Base-by-base conservation (phyloP, 257 asterid genomes). In the Phtheirospermum japonicum region DNA sequence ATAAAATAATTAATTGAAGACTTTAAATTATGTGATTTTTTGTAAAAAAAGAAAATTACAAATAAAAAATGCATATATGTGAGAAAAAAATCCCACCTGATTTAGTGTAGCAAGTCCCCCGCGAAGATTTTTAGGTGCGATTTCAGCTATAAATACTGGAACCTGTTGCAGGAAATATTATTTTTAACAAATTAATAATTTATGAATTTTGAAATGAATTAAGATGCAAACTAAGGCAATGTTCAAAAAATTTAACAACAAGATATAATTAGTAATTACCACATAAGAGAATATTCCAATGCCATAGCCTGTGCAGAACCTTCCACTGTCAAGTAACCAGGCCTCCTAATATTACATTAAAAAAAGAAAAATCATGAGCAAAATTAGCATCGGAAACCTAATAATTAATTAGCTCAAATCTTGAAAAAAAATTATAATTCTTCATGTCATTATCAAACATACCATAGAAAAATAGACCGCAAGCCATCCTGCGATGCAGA, bases 221-320 rank as follows among this genome's bases (percentile, higher is more conserved):
- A 7, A 26, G 45, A 6, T 12, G 40, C n/a, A 4, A 31, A 43
- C 11, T 40, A 64, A 16, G 17, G 28, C 40, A 60, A 45, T 65
- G 11, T 9, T 43, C 1, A 12, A 2, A 12, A 17, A 8, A 26
- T 45, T 58, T 12, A 26, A 14, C 13, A 46, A 33, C 14, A 34
- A 14, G 12, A 34, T n/a, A n/a, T n/a, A n/a, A n/a, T n/a, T n/a
- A 11, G 60, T 37, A 10, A 13, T 37, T 80, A 87, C 96, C 83
- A 88, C 98, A 67, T 76, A 88, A 56, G 98, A 90, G 62, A 82
- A 80, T 69, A 83, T 72, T 34, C 98, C 96, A 2, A 85, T 90
- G 66, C 96, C 95, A 69, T 69, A 90, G 67, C 98, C 96, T 39
- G 96, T 85, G 68, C 75, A 82, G 68, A 89, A 84, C 70, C 97